phyloP scores from a whole-genome alignment of 768 basidiomycete species.

The Tylopilus sp. region DNA sequence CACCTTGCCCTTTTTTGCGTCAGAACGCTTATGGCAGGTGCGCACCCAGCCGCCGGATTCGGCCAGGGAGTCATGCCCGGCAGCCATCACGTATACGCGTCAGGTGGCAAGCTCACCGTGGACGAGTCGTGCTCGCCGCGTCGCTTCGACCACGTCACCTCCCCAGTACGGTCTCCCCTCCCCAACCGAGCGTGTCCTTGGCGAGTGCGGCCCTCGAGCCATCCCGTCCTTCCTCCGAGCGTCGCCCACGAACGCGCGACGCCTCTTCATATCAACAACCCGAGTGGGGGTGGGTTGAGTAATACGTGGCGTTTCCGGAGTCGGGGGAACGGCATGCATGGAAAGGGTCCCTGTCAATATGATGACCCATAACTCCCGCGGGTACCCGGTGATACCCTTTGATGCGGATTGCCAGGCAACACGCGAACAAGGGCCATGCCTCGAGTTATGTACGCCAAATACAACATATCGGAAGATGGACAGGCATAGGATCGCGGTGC shows the following conservation, averaged over 20 bases:
- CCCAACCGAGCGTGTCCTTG: not conserved
- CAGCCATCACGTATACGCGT: not conserved
- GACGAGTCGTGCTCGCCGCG: not conserved
- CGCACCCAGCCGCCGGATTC: constrained; percentile 3
- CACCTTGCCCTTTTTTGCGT: constrained; percentile 16
- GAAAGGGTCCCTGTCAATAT: not conserved
- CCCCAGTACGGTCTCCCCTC: not conserved
- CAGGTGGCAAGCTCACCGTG: not conserved
- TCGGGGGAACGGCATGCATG: no score
- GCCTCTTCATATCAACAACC: not conserved
- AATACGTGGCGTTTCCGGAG: constrained; percentile 2
- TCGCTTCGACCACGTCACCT: not conserved
- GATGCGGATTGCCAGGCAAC: constrained; percentile 28
- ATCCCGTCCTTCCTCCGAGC: no score
- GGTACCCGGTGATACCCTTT: constrained; percentile 8
- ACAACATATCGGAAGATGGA: not conserved
- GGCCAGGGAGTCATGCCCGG: constrained; percentile 2
- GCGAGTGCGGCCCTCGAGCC: no score
- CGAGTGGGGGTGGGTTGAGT: not conserved
- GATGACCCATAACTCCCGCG: not conserved
- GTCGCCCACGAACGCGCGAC: constrained; percentile 3
- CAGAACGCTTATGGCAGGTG: constrained; percentile 14
- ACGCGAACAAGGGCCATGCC: constrained; percentile 3
- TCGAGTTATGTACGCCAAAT: not conserved
- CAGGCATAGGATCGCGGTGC: constrained; percentile 1